phyloP scores from a whole-genome alignment of 2,329 filamentous ascomycete species.

The Colletotrichum orchidophilum region DNA sequence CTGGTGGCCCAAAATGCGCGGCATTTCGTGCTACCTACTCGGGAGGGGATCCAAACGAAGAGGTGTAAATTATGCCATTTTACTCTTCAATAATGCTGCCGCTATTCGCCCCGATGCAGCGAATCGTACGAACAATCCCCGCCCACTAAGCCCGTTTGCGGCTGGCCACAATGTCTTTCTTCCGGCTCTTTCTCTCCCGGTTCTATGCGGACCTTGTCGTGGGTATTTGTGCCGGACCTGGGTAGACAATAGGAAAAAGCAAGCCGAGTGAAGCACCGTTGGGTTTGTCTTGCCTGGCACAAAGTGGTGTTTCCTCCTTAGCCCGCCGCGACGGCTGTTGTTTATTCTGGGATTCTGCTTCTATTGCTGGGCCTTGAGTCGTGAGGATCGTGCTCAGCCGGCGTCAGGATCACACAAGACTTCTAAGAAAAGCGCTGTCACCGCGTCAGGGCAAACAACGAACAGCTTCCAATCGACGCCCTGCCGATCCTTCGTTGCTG shows the following conservation, averaged over 20 bases:
- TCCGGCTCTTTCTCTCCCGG: not conserved
- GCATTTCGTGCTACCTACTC: not conserved
- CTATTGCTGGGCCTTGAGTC: constrained; percentile 1
- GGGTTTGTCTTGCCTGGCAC: constrained; percentile 6
- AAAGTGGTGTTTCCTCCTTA: not conserved
- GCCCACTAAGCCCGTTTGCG: not conserved
- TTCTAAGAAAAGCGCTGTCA: constrained; percentile 32
- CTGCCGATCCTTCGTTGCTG: constrained; percentile 29
- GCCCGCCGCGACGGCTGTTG: not conserved
- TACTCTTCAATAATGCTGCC: not conserved
- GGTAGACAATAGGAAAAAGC: not conserved
- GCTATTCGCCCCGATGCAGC: not conserved
- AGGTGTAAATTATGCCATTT: constrained; percentile 1
- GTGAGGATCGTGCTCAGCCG: not conserved
- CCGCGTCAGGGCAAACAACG: constrained; percentile 18
- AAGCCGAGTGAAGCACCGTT: constrained; percentile 9
- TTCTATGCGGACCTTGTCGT: not conserved
- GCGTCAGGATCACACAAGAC: not conserved
- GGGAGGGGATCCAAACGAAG: not conserved
- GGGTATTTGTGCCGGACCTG: no score
- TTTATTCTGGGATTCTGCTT: not conserved
- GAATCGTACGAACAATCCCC: not conserved
- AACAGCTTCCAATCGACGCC: constrained; percentile 3
- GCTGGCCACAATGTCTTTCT: constrained; percentile 15
- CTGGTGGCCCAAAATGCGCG: not conserved